Evolutionary conservation across 257 asterid genomes (phyloP).

Genomic region (Solanum ossicruentum): DNA sequence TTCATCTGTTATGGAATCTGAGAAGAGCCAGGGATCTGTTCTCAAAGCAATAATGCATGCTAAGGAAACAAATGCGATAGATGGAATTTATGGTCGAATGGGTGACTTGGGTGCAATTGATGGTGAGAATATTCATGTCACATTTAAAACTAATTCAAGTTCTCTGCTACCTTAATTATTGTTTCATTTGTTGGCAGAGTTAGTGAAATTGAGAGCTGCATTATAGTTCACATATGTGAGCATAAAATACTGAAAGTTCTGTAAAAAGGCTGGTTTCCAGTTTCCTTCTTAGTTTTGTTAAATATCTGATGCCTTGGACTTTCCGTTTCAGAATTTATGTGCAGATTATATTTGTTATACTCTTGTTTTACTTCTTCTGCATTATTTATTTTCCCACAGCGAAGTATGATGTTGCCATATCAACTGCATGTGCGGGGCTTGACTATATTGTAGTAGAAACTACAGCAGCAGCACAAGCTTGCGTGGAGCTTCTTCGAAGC

Average conservation of each 20-base stretch:
- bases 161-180: background rate
- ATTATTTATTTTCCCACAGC: conserved; percentile 34
- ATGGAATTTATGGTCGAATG: conserved; percentile 93
- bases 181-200: background rate
- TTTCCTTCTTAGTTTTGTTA: background rate
- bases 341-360: background rate
- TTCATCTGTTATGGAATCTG: conserved; percentile 66
- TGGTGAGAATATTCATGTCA: conserved; percentile 28
- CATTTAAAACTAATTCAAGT: background rate
- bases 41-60: conserved; percentile 82
- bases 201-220: background rate
- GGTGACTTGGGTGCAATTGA: conserved; percentile 98
- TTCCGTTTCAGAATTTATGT: background rate
- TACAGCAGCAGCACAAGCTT: conserved; percentile 74
- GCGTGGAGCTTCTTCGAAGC: conserved; percentile 76
- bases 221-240: background rate
- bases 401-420: conserved; percentile 82
- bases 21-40: conserved; percentile 82
- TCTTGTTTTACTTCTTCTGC: conserved; percentile 3
- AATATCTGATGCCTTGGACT: background rate
- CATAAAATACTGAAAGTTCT: background rate
- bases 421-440: conserved; percentile 90
- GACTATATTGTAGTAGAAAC: conserved; percentile 94
- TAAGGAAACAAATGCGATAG: conserved; percentile 53
- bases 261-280: background rate